Percentiles rank a stretch among this genome's conserved stretches.
Evolutionary conservation across 768 basidiomycete genomes (phyloP).

Genomic region (Boletus rufocinnamomeus): DNA sequence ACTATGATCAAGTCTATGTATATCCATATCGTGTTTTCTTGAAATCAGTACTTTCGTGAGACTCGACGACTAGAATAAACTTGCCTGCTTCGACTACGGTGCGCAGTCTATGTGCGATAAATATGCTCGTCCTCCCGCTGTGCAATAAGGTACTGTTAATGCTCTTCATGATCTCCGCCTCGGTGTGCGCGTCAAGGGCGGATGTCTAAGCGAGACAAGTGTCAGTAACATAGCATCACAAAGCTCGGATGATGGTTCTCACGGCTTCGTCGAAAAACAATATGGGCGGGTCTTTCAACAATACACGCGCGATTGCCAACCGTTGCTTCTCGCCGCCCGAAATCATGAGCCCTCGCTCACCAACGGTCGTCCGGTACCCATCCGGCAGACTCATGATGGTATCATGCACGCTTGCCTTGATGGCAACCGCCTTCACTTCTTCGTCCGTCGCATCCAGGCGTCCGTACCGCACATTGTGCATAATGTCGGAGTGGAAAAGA

Average conservation of each 20-base stretch:
- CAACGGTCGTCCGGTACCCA: constrained; percentile 87
- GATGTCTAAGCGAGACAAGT: constrained; percentile 64
- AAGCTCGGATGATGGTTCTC: constrained; percentile 33
- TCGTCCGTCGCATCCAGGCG: constrained; percentile 84
- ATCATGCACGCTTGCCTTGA: constrained; percentile 84
- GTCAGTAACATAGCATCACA: constrained; percentile 8
- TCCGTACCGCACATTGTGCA: constrained; percentile 96
- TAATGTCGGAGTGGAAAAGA: constrained; percentile 91
- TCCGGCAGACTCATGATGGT: constrained; percentile 81
- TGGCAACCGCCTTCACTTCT: constrained; percentile 82
- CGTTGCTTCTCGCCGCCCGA: constrained; percentile 99
- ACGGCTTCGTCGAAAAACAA: constrained; percentile 99
- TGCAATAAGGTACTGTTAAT: constrained; percentile 79
- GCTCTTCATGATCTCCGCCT: constrained; percentile 92
- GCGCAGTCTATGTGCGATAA: constrained; percentile 91
- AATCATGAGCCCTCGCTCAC: constrained; percentile 96
- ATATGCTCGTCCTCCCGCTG: constrained; percentile 87
- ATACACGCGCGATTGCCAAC: constrained; percentile 87
- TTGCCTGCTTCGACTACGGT: constrained; percentile 89
- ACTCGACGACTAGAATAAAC: constrained; percentile 22
- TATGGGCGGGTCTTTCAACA: constrained; percentile 94
- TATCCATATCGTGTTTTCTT: background rate
- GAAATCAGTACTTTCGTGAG: background rate
- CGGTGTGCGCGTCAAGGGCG: constrained; percentile 92
- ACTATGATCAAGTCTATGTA: constrained; percentile 86